These are phyloP conservation scores for Staphylotrichum tortipilum DNA, from an alignment of 495 filamentous ascomycete species.

Conservation along the genomic window DNA sequence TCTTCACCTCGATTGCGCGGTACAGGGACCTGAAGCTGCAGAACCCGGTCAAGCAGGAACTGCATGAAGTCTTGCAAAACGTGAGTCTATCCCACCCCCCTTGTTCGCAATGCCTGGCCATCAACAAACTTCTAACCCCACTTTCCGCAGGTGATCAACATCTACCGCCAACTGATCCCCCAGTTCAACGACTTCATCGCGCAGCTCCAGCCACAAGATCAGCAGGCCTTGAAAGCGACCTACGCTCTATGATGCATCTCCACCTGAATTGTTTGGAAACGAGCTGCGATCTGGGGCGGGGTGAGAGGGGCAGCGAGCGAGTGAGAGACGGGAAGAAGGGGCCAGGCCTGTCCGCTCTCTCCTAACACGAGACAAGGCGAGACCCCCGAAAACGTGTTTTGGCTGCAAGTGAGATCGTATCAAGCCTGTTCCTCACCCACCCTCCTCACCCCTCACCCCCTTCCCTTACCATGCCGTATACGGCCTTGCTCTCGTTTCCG, in stretches of 20 bases:
- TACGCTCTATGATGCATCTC: constrained; percentile 32
- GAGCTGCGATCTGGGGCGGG: no score
- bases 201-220: constrained; percentile 55
- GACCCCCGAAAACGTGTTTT: no score
- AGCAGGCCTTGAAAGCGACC: constrained; percentile 38
- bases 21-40: constrained; percentile 52
- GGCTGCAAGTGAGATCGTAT: no score
- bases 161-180: constrained; percentile 79
- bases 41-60: constrained; percentile 36
- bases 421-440: no score
- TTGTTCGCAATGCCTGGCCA: not conserved
- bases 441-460: no score
- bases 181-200: constrained; percentile 72
- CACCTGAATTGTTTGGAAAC: no score
- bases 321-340: no score
- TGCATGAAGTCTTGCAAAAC: constrained; percentile 41
- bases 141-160: constrained; percentile 56
- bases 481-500: no score
- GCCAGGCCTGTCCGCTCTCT: no score
- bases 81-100: constrained; percentile 18
- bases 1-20: constrained; percentile 75
- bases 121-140: not conserved
- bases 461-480: no score
- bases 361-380: no score
- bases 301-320: no score